Conservation (phyloP, 2,329 filamentous ascomycete genomes). For the Trichophyton rubrum region DNA sequence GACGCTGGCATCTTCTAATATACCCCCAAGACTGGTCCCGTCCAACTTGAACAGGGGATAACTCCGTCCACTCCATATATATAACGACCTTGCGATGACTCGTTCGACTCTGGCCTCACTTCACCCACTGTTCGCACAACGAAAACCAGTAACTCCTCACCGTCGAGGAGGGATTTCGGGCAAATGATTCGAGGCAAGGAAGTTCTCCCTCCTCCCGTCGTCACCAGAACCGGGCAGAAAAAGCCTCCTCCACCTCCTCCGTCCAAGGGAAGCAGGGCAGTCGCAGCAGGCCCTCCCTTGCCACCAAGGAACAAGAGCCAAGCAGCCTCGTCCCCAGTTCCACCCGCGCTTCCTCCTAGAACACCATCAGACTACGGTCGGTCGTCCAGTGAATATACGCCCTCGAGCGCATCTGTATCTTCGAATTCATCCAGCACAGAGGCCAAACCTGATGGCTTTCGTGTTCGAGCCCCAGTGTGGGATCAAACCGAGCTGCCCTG, state of each 20-base stretch:
- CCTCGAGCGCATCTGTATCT: slow-evolving; percentile 39
- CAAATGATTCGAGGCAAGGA: slow-evolving; percentile 9
- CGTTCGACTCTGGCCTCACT: neutral
- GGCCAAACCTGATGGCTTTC: slow-evolving; percentile 20
- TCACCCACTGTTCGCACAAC: neutral
- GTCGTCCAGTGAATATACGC: slow-evolving; percentile 33
- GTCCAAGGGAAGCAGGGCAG: slow-evolving; percentile 8
- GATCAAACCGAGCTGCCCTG: slow-evolving; percentile 43
- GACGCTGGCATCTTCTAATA: neutral
- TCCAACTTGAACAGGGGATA: slow-evolving; percentile 1
- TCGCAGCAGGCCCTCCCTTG: slow-evolving; percentile 30
- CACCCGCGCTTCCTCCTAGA: slow-evolving; percentile 35
- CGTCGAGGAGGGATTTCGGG: neutral
- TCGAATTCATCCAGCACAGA: slow-evolving; percentile 16
- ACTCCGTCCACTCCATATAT: neutral
- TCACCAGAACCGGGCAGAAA: slow-evolving; percentile 19
- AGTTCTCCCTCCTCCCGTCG: slow-evolving; percentile 14
- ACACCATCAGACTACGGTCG: slow-evolving; percentile 27
- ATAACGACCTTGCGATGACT: neutral
- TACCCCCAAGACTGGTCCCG: neutral
- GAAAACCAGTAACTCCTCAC: neutral
- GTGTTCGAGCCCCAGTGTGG: slow-evolving; percentile 44
- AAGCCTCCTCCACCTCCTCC: slow-evolving; percentile 10
- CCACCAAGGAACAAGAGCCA: slow-evolving; percentile 25
- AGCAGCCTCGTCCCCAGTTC: slow-evolving; percentile 15